Base-by-base conservation (phyloP, 805 yeast genomes). In the Wickerhamomyces bisporus region DNA sequence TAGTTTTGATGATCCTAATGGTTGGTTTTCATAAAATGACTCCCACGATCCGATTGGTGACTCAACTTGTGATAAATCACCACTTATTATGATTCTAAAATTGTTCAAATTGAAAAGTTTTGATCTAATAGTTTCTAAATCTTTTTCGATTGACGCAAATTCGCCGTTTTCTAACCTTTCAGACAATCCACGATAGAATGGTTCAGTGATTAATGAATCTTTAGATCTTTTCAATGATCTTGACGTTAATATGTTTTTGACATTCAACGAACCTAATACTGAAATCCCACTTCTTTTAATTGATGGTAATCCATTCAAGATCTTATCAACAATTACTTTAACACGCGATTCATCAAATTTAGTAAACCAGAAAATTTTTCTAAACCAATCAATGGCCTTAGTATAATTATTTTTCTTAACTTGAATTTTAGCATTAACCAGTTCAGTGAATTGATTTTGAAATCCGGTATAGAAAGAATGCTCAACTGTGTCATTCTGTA, bases 341-440 rank as follows among this genome's bases (percentile, higher is more conserved):
- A 87, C 73, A 57, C 97, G 71, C 10, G 76, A 69, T 45, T 75
- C 78, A 40, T 88, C 96, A 57, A 85, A 86, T 6, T 75, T 70
- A 21, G 84, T 73, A 48, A 75, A 71, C 57, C 75, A 79, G 49
- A 88, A 61, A 15, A 84, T 69, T 41, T 78, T 77, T 31, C 67
- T 61, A 30, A 86, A 65, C 98, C 98, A 93, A 18, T 77, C 73
- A 28, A 89, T 77, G 1, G 91, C 87, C 33, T 71, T 71, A 0
- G 47, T 39, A 53, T 89, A 93, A 41, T 87, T 79, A 8, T 65
- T 67, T 9, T 68, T 65, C 48, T 73, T 79, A 30, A 81, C 80
- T 46, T 78, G 75, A 30, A 89, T 65, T 39, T 68, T 74, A 10
- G 88, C 66, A 40, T 73, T 67, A 27, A 86, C 58, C 19, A 82